phyloP scores from a whole-genome alignment of 2,329 filamentous ascomycete species.

The Talaromyces islandicus region DNA sequence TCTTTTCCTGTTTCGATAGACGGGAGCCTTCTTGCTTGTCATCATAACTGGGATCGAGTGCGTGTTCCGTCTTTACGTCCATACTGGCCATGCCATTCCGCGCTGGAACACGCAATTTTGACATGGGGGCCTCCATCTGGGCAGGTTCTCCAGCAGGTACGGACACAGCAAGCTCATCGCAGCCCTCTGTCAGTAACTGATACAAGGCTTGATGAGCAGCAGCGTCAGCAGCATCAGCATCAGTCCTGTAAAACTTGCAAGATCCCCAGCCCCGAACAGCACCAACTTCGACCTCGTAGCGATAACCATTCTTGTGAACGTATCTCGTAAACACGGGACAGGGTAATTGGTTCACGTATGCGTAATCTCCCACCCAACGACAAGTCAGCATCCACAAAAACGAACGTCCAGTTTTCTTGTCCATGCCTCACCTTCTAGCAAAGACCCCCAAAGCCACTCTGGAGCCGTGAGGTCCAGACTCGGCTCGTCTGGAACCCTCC shows the following conservation, averaged over 20 bases:
- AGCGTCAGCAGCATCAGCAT: conserved; percentile 22
- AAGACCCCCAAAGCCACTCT: conserved; percentile 23
- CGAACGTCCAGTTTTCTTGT: background rate
- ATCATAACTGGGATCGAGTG: background rate
- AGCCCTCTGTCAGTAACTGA: conserved; percentile 14
- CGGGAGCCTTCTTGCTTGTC: background rate
- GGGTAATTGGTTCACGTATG: background rate
- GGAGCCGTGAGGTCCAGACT: conserved; percentile 10
- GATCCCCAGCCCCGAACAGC: conserved; percentile 15
- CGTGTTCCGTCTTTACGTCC: background rate
- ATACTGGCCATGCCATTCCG: background rate
- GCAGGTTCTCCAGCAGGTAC: background rate
- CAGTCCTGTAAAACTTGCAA: conserved; percentile 16
- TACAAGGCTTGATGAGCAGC: conserved; percentile 24
- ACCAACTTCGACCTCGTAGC: conserved; percentile 21
- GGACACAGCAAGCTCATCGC: background rate
- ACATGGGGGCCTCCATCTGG: background rate
- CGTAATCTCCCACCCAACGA: background rate
- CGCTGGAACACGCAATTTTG: background rate
- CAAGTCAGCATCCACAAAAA: background rate
- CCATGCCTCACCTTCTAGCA: conserved; percentile 25
- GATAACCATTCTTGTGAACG: conserved; percentile 16
- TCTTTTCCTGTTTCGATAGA: background rate
- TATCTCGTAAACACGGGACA: conserved; percentile 18
- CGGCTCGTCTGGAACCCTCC: conserved; percentile 24